Conservation (phyloP, 768 basidiomycete species). For the Kondoa subrosea region DNA sequence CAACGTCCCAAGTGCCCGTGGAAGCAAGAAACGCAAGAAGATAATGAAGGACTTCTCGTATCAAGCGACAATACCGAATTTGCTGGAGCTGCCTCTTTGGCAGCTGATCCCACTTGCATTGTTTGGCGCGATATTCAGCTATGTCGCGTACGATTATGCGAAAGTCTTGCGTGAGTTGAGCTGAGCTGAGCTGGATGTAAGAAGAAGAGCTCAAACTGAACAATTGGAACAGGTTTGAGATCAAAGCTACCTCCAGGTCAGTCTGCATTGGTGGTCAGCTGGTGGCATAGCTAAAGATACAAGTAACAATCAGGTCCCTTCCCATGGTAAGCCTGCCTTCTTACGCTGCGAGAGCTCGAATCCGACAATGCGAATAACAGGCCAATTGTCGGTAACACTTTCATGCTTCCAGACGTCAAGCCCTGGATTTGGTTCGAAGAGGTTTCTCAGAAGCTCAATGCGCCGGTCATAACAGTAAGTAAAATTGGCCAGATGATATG, state of each 20-base stretch:
- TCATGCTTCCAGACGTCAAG: slow-evolving; percentile 2
- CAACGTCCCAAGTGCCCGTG: too few relatives aligned
- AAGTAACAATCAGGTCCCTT: neutral
- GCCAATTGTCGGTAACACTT: slow-evolving; percentile 2
- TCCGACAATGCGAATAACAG: too few relatives aligned
- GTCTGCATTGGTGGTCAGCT: too few relatives aligned
- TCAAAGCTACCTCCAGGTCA: too few relatives aligned
- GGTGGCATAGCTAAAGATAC: neutral
- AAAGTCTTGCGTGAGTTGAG: neutral
- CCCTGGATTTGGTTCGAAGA: slow-evolving; percentile 6
- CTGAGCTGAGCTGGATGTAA: too few relatives aligned
- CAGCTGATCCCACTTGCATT: neutral
- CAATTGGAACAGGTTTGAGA: too few relatives aligned
- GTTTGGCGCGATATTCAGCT: neutral
- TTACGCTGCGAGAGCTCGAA: too few relatives aligned
- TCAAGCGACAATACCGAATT: neutral
- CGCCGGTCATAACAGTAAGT: slow-evolving; percentile 7
- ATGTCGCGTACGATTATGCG: neutral
- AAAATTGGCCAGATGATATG: too few relatives aligned
- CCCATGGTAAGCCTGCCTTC: too few relatives aligned
- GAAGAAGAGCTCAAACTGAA: too few relatives aligned
- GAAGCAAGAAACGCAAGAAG: too few relatives aligned
- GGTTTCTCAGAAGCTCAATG: neutral
- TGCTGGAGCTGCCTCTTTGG: neutral
- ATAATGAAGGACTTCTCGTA: neutral